Evolutionary conservation across 371 early-diverging fungal species (phyloP), one percentile per base, ranked within the genome.

Genomic region (Mycotypha africana): DNA sequence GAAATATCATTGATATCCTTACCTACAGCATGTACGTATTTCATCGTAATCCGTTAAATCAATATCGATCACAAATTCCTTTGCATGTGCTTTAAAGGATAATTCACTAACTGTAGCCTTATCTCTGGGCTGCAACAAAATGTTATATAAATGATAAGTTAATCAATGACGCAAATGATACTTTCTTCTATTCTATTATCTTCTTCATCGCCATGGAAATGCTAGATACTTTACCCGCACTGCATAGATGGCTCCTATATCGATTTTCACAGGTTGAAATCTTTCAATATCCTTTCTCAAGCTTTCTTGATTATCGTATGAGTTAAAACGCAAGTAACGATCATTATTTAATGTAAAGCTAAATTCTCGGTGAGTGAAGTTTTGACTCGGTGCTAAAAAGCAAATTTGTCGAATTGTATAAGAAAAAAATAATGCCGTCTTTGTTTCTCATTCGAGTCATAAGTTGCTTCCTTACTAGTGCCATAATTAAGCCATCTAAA

Each of bases 1-100:
- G n/a, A n/a, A n/a, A n/a, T n/a, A n/a, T 24, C 11, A 25, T 14
- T 28, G 3, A 20, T n/a, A 7, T 9, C 51, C 67, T 33, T 71
- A 86, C 74, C 69, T 78, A 79, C 99, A 98, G 59, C 99, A 99
- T 0, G 89, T 92, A 55, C 99, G 82, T 28, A 93, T 78, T 28
- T 95, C 94, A 64, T 96, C 95, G 64, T 99, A 99, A 70, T 99
- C 99, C 0, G 99, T 99, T 89, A 99, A 90, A 82, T 99, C 99
- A 51, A 99, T 94, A 89, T 99, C 99, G 76, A 99, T 95, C n/a
- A 99, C 97, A 9, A 99, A 74, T 62, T 99, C 99, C 55, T 92
- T 88, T 42, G 86, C 80, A 15, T 85, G 58, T 0, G 96, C 88
- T 10, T 68, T 63, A 51, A 95, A 92, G 2, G 81, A 84, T 4